Percentiles rank a stretch among this genome's conserved stretches.
phyloP scores from a whole-genome alignment of 2,329 filamentous ascomycete species.

The Scopulariopsis brevicaulis region DNA sequence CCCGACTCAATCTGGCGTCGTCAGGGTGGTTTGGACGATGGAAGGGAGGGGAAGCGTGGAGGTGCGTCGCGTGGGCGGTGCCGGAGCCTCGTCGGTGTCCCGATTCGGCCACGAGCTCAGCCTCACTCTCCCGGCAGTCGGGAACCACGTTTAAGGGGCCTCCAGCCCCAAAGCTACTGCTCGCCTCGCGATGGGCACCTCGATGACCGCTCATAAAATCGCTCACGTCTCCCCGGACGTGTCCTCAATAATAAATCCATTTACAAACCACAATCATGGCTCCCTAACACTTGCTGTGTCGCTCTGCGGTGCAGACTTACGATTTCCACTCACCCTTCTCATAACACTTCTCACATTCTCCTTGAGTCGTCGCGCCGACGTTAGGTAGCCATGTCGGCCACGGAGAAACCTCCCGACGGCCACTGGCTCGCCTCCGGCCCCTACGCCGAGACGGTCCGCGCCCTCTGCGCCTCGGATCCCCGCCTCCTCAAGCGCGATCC shows the following conservation, averaged over 20 bases:
- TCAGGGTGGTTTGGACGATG: neutral
- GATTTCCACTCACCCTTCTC: neutral
- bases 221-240: too few species aligned
- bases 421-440: too few species aligned
- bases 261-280: neutral
- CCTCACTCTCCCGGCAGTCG: neutral
- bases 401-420: too few species aligned
- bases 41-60: neutral
- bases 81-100: neutral
- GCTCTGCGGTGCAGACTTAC: neutral
- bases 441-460: too few species aligned
- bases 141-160: too few species aligned
- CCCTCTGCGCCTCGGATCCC: constrained; percentile 8
- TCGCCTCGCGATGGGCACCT: neutral
- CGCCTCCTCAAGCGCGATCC: constrained; percentile 11
- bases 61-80: neutral
- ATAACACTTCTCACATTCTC: neutral
- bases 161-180: neutral
- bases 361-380: neutral
- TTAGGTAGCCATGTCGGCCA: too few species aligned
- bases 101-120: neutral
- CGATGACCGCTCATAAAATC: too few species aligned
- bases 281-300: neutral
- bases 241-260: neutral
- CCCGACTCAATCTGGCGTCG: too few species aligned